Conservation (phyloP, 345 rosid species). For the Acer negundo region DNA sequence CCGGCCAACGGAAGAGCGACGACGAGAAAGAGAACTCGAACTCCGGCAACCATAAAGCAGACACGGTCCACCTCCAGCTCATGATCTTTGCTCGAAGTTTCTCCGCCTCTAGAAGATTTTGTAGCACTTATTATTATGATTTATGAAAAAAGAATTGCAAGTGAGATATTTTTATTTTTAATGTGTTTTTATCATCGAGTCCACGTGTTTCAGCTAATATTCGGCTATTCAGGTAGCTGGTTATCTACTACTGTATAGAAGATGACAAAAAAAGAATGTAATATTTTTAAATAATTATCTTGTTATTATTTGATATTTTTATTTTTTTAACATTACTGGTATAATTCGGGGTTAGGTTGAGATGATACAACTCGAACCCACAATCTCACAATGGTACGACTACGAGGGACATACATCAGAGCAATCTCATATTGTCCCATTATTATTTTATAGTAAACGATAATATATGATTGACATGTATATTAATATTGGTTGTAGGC, state of each 20-base stretch:
- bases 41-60: conserved; percentile 57
- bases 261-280: too few relatives aligned
- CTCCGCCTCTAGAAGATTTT: not conserved
- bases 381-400: too few relatives aligned
- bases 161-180: conserved; percentile 6
- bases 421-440: too few relatives aligned
- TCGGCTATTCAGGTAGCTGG: not conserved
- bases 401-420: too few relatives aligned
- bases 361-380: too few relatives aligned
- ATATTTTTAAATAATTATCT: too few relatives aligned
- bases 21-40: conserved; percentile 44
- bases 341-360: too few relatives aligned
- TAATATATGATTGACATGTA: not conserved
- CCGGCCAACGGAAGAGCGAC: conserved; percentile 57
- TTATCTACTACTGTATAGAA: not conserved
- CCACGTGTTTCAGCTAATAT: conserved; percentile 12
- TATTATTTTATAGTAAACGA: too few relatives aligned
- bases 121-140: not conserved
- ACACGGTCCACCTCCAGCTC: conserved; percentile 24
- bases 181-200: not conserved
- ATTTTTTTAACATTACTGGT: too few relatives aligned
- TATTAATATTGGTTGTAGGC: too few relatives aligned
- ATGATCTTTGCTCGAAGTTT: conserved; percentile 4
- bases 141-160: not conserved
- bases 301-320: too few relatives aligned